Percentiles rank a stretch among this genome's conserved stretches.
These are phyloP conservation scores for Trifolium pratense DNA, from an alignment of 306 rosid genomes.

Conservation along the genomic window DNA sequence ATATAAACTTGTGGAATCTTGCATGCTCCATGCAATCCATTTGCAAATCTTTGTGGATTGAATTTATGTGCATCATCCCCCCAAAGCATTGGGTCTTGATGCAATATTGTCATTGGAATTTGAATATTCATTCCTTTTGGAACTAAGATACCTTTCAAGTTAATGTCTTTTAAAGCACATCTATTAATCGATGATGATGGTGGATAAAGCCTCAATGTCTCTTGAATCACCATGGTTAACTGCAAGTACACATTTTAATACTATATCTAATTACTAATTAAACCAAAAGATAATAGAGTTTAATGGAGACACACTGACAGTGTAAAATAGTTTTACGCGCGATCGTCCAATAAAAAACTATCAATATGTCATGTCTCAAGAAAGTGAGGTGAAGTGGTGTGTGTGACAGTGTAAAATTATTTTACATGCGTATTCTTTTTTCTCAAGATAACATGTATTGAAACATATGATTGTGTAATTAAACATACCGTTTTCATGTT, in stretches of 20 bases:
- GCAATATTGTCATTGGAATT: conserved; percentile 58
- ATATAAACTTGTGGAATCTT: conserved; percentile 58
- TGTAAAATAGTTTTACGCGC: no score
- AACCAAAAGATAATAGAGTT: no score
- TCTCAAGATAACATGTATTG: background rate
- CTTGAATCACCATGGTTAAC: conserved; percentile 81
- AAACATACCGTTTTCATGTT: conserved; percentile 48
- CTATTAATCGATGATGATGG: conserved; percentile 50
- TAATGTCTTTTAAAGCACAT: conserved; percentile 40
- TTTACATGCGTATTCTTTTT: no score
- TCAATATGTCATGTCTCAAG: no score
- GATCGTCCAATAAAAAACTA: no score
- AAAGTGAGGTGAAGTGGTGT: no score
- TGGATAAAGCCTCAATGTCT: conserved; percentile 67
- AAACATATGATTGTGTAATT: background rate
- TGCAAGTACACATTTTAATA: conserved; percentile 38
- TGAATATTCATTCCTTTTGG: conserved; percentile 2
- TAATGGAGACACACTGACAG: no score
- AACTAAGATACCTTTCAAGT: background rate
- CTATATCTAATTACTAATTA: background rate
- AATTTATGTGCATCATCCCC: conserved; percentile 62
- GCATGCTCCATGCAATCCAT: conserved; percentile 61
- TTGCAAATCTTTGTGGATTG: conserved; percentile 67
- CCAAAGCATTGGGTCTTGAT: conserved; percentile 59
- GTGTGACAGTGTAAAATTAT: no score